Percentiles rank a stretch among this genome's conserved stretches.
Conservation (phyloP, 2,329 filamentous ascomycete species). For the Colletotrichum paranaense region DNA sequence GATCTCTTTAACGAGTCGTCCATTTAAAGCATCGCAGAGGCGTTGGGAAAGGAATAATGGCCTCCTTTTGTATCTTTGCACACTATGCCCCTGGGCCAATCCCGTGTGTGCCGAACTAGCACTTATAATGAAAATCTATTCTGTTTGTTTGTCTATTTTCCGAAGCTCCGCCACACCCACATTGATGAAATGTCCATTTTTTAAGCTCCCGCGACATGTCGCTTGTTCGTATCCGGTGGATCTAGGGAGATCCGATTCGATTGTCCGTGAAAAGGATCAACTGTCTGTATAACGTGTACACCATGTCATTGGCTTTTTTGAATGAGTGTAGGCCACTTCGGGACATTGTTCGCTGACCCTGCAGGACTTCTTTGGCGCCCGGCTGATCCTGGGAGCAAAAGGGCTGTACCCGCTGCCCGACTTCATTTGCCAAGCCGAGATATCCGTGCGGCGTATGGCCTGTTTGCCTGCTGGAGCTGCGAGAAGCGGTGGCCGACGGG, state of each 20-base stretch:
- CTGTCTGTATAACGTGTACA: neutral
- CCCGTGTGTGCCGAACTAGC: slow-evolving; percentile 5
- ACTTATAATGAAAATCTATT: slow-evolving; percentile 21
- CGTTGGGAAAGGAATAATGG: slow-evolving; percentile 23
- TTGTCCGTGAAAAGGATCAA: neutral
- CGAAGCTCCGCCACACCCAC: neutral
- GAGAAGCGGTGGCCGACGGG: slow-evolving; percentile 12
- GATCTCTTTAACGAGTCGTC: neutral
- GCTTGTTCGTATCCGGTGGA: neutral
- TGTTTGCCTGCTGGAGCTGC: neutral
- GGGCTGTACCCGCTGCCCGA: neutral
- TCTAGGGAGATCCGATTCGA: neutral
- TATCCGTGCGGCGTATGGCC: neutral
- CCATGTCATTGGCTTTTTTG: neutral
- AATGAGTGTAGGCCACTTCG: neutral
- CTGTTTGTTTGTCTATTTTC: neutral
- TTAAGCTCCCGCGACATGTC: neutral
- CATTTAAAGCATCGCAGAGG: slow-evolving; percentile 31
- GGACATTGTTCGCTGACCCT: neutral
- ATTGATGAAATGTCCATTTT: neutral
- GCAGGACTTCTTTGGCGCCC: neutral
- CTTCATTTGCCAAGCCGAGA: slow-evolving; percentile 14
- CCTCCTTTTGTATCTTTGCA: neutral
- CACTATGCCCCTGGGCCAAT: neutral
- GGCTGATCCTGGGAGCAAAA: neutral